Conservation (phyloP, 2,329 filamentous ascomycete genomes). For the Claviceps pusilla region DNA sequence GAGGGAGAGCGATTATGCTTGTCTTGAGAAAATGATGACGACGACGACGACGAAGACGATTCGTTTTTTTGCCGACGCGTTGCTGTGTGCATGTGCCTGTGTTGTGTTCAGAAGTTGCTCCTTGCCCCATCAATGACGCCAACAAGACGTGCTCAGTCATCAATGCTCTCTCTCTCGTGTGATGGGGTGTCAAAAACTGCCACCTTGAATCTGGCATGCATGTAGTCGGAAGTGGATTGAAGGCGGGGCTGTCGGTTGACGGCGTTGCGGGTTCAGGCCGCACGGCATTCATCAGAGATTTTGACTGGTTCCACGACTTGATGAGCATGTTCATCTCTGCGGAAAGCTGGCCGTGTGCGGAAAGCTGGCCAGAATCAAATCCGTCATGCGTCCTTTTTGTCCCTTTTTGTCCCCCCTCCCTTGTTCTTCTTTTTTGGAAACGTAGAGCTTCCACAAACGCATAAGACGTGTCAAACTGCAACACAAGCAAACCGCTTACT, state of each 20-base stretch:
- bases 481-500: not conserved
- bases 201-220: not conserved
- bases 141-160: not conserved
- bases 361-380: not conserved
- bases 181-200: not conserved
- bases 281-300: not conserved
- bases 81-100: not conserved
- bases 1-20: not conserved
- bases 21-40: not conserved
- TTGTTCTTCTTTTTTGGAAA: not conserved
- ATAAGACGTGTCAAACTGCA: not conserved
- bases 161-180: not conserved
- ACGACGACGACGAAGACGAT: no score
- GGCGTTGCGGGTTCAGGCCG: not conserved
- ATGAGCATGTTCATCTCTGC: not conserved
- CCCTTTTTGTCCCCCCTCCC: no score
- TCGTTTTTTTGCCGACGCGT: not conserved
- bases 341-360: no score
- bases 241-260: not conserved
- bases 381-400: not conserved
- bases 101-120: not conserved
- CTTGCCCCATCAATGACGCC: not conserved
- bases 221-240: not conserved
- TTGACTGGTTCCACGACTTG: constrained; percentile 1
- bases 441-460: not conserved